Conservation (phyloP, 352 stramenopile species). For the Pythium folliculosum region DNA sequence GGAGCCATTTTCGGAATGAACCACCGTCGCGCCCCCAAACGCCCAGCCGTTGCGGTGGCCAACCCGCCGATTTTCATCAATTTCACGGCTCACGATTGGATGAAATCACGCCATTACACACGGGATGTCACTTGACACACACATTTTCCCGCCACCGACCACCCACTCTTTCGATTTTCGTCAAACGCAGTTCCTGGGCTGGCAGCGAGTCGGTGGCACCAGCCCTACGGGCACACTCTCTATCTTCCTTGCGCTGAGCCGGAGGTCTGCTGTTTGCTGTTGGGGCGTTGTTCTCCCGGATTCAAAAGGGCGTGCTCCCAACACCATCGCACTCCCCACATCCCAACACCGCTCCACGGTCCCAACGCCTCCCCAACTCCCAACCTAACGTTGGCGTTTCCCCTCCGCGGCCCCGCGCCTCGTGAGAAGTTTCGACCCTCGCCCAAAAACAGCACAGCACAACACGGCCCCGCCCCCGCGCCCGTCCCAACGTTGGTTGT, state of each 20-base stretch:
- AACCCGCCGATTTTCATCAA: constrained; percentile 1
- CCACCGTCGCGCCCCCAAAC: background rate
- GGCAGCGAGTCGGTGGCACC: constrained; percentile 13
- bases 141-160: constrained; percentile 20
- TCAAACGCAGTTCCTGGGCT: constrained; percentile 6
- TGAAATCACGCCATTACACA: constrained; percentile 22
- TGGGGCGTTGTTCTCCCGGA: background rate
- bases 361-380: constrained; percentile 4
- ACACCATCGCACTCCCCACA: background rate
- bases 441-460: constrained; percentile 9
- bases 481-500: background rate
- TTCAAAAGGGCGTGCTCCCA: constrained; percentile 11
- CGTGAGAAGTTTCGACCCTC: constrained; percentile 11
- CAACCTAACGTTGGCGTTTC: constrained; percentile 12
- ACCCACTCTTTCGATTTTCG: constrained; percentile 27
- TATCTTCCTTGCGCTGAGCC: constrained; percentile 4
- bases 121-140: constrained; percentile 17
- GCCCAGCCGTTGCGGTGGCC: background rate
- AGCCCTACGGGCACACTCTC: background rate
- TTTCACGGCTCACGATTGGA: constrained; percentile 4
- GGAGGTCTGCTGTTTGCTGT: background rate
- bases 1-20: constrained; percentile 11
- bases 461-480: background rate
- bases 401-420: background rate
- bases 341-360: constrained; percentile 9